Conservation (phyloP, 192 early-diverging fungal genomes). For the Podochytrium sp. region DNA sequence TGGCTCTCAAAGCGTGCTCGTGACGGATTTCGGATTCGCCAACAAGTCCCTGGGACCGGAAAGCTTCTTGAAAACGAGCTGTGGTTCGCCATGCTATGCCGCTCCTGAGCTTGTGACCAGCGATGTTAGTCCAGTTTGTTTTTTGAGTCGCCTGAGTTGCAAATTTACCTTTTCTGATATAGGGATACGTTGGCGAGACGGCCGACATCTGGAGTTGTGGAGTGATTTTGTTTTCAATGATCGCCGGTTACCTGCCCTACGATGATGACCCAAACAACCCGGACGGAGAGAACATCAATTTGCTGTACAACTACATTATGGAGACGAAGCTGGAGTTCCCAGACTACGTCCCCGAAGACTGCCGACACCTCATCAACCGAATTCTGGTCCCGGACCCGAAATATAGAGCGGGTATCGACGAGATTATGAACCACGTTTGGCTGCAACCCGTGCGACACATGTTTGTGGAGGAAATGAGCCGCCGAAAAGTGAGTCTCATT, state of each 20-base stretch:
- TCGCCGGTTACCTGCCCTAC: constrained; percentile 65
- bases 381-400: constrained; percentile 63
- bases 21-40: constrained; percentile 99
- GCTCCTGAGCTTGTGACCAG: constrained; percentile 97
- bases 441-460: constrained; percentile 38
- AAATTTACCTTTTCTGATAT: background rate
- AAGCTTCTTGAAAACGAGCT: constrained; percentile 84
- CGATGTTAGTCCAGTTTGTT: constrained; percentile 63
- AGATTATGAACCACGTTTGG: constrained; percentile 55
- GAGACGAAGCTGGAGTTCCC: constrained; percentile 65
- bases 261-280: constrained; percentile 67
- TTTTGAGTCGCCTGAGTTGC: background rate
- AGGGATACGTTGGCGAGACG: constrained; percentile 94
- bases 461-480: constrained; percentile 34
- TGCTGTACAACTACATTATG: constrained; percentile 66
- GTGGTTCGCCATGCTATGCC: constrained; percentile 98
- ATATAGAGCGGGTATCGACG: constrained; percentile 50
- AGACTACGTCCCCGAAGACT: constrained; percentile 52
- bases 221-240: constrained; percentile 84
- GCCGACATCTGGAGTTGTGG: constrained; percentile 99
- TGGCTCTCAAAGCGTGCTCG: constrained; percentile 86
- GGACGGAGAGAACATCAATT: constrained; percentile 62
- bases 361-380: constrained; percentile 47
- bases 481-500: background rate
- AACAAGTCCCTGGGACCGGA: constrained; percentile 72